A percentile compares a stretch with the other conserved stretches of the same genome.
Conservation (phyloP, 1,284 basidiomycete genomes). For the Marasmius tenuissimus region DNA sequence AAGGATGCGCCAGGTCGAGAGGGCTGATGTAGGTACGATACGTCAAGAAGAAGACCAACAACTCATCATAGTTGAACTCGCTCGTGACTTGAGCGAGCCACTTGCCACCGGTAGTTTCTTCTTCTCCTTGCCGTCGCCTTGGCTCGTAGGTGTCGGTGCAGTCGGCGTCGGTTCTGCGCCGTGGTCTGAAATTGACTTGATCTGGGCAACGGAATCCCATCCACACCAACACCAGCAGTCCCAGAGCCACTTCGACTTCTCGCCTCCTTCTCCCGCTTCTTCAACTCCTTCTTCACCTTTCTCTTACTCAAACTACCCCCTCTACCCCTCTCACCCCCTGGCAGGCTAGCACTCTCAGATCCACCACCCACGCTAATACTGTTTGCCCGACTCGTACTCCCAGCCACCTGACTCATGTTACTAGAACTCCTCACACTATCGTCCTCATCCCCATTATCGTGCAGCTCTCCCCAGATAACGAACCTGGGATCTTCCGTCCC, state of each 20-base stretch:
- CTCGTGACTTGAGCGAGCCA: conserved; percentile 89
- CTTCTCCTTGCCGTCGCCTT: neutral
- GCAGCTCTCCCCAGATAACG: conserved; percentile 81
- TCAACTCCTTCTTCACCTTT: conserved; percentile 13
- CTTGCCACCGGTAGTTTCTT: conserved; percentile 69
- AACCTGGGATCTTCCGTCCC: conserved; percentile 62
- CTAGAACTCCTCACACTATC: conserved; percentile 46
- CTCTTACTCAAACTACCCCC: neutral
- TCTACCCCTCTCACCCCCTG: neutral
- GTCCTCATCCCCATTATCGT: conserved; percentile 36
- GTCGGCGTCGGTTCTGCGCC: neutral
- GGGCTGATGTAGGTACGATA: conserved; percentile 81
- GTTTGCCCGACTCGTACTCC: conserved; percentile 24
- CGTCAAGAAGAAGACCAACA: conserved; percentile 85
- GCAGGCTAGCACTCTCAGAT: conserved; percentile 7
- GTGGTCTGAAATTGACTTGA: neutral
- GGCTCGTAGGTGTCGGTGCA: neutral
- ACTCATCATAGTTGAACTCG: conserved; percentile 78
- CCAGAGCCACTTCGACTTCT: conserved; percentile 31
- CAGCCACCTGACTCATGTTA: neutral
- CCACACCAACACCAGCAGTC: neutral
- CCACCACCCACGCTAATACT: conserved; percentile 40
- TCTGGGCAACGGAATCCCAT: neutral
- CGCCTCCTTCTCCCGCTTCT: conserved; percentile 16
- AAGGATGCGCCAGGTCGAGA: conserved; percentile 73